Evolutionary conservation across 148 eudicot genomes (phyloP), one percentile per base, ranked within the genome.

Genomic region (Rhododendron simsii): DNA sequence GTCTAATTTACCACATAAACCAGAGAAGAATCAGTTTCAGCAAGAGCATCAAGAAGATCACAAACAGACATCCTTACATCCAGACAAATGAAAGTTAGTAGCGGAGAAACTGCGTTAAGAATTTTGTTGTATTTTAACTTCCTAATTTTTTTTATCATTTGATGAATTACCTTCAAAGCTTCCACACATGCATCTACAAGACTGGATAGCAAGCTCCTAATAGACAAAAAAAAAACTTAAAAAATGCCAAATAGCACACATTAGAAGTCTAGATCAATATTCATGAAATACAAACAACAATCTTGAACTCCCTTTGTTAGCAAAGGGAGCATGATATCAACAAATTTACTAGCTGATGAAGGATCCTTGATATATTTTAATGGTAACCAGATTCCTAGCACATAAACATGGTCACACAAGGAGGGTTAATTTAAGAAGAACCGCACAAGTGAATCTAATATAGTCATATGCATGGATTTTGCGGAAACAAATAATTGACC

Each of bases 261-360:
- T 45, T 67, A 71, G 53, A 18, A 20, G 41, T 18, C 7, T 47
- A 85, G 51, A 81, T 48, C 48, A 67, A 84, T 57, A 81, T 33
- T 65, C 45, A 26, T 28, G 39, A 45, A 57, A 78, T 44, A 45
- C 94, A 84, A 83, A 95, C 99, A 97, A 80, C 91, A 85, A 85
- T 87, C 89, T 84, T 87, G 88, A 39, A 85, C 83, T 90, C 86
- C 91, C 87, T 88, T 92, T 16, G 87, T 81, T 77, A 94, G 92
- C 83, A 95, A 89, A 2, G 93, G 95, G 84, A 96, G 95, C 86
- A 95, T 85, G 71, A 96, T 90, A 76, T 96, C 98, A 83, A 94
- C 90, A 86, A 94, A 91, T 79, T 91, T 89, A 75, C 84, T 85
- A 26, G 95, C 99, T 74, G 88, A 85, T 39, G 89, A 84, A 89